Percentiles rank a stretch among this genome's conserved stretches.
These are phyloP conservation scores for Zygoascus sp. DNA, from an alignment of 1,139 yeast species.

Conservation along the genomic window DNA sequence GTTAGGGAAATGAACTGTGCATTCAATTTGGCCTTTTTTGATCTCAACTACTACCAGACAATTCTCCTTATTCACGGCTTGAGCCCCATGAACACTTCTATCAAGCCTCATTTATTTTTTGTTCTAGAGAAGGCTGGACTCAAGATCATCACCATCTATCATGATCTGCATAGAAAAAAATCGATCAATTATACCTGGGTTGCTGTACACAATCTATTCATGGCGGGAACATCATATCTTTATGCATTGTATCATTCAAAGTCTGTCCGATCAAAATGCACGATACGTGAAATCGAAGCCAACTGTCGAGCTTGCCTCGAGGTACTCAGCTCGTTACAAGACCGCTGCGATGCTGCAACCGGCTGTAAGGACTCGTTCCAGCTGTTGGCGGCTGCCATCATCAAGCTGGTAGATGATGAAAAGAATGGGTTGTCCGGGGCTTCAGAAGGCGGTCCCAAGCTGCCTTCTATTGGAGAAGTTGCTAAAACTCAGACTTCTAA, in stretches of 20 bases:
- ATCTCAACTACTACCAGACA: slow-evolving; percentile 73
- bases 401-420: slow-evolving; percentile 45
- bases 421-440: slow-evolving; percentile 9
- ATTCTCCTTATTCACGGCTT: slow-evolving; percentile 69
- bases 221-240: slow-evolving; percentile 83
- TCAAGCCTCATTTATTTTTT: slow-evolving; percentile 50
- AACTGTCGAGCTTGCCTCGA: slow-evolving; percentile 55
- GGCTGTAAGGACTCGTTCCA: slow-evolving; percentile 70
- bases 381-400: slow-evolving; percentile 65
- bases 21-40: slow-evolving; percentile 65
- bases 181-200: slow-evolving; percentile 88
- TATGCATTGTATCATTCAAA: slow-evolving; percentile 69
- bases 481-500: slow-evolving; percentile 4
- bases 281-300: slow-evolving; percentile 50
- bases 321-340: slow-evolving; percentile 58
- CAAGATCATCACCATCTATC: slow-evolving; percentile 61
- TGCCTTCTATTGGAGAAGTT: slow-evolving; percentile 1
- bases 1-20: slow-evolving; percentile 64
- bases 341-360: slow-evolving; percentile 73
- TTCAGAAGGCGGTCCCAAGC: neutral
- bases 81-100: slow-evolving; percentile 60
- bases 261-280: slow-evolving; percentile 46
- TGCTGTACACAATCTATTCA: slow-evolving; percentile 80
- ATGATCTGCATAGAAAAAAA: slow-evolving; percentile 50
- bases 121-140: slow-evolving; percentile 62